Base-by-base conservation (phyloP, 2,329 filamentous ascomycete genomes). In the Nannizzia gypsea region DNA sequence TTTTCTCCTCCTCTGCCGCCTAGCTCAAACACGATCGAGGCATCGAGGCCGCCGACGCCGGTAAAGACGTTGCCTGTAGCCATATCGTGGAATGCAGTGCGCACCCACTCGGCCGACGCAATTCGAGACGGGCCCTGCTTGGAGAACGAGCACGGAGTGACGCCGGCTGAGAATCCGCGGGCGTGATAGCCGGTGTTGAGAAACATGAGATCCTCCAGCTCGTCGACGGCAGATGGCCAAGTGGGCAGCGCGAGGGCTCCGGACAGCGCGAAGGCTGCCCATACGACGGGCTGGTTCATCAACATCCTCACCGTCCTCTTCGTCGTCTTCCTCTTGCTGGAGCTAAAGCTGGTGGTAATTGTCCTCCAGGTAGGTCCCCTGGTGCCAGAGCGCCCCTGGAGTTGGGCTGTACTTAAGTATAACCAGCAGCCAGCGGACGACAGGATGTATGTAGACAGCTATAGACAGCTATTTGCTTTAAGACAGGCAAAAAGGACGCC, bases 1-100 rank as follows among this genome's bases (percentile, higher is more conserved):
- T 63, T 63, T 22, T 63, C 61, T 48, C 61, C 61, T 36, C 61
- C 61, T 31, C 54, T 63, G n/a, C 61, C 61, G 31, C 56, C 59
- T 8, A 63, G 44, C 24, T 63, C 61, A 50, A 42, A 63, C 6
- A 61, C 57, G 26, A 63, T 40, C 28, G 61, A 63, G 15, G 61
- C 61, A 31, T 63, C 61, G 11, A 63, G 61, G 3, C 61, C 61
- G 22, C 61, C 61, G 15, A 61, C 36, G 17, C 61, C 61, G 4
- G 59, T 61, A 24, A 57, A 63, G 13, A 58, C 54, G 55, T 59
- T 63, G 1, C 57, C 61, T 6, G 61, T 59, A 13, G 61, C 50
- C 48, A 58, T 56, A 24, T 63, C 61, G 50, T 63, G 61, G 38
- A 63, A 63, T 3, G 59, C 61, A 24, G 61, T 63, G 17, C 61